Base-by-base conservation (phyloP, 768 basidiomycete genomes). In the Cytidiella melzeri region DNA sequence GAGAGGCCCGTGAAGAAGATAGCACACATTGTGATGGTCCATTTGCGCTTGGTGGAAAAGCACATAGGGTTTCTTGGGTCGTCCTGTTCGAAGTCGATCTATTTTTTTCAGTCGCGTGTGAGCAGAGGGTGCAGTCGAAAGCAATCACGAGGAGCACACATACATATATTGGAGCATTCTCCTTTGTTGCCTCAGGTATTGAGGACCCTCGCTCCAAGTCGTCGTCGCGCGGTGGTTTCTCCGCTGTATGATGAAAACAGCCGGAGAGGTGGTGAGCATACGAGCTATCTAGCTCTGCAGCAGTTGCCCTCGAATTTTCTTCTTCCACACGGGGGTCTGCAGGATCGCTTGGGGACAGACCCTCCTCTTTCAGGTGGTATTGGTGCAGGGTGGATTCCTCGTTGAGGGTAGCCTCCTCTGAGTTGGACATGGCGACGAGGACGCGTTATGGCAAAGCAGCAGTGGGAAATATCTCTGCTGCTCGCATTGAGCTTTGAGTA, bases 1-100 rank as follows among this genome's bases (percentile, higher is more conserved):
- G 74, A 68, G 7, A 79, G 59, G 7, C 72, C 57, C 0, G 81
- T 79, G 52, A 72, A 73, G 41, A 67, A 68, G 45, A 72, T 77
- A 2, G 75, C 75, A 12, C 74, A 61, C 12, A 66, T 36, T 0
- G 76, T 76, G 45, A 77, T 75, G 15, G 51, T 44, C 67, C 69
- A 68, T 51, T 69, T 71, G 13, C 63, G 61, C 2, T 43, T 27
- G 3, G 45, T 38, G 4, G 63, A 55, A 52, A 64, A 69, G 52
- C 68, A 67, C 37, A 54, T 43, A 2, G 69, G 69, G 51, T 71
- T 57, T 20, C 64, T 50, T 18, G 55, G 56, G 45, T 71, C 69
- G 18, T 55, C 60, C 30, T 60, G 51, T 24, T 65, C 64, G 47
- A 61, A 71, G 43, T 69, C 68, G 23, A 71, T 62, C 69, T 70